Conservation (phyloP, 2,329 filamentous ascomycete species). For the Cladosporium sp. region DNA sequence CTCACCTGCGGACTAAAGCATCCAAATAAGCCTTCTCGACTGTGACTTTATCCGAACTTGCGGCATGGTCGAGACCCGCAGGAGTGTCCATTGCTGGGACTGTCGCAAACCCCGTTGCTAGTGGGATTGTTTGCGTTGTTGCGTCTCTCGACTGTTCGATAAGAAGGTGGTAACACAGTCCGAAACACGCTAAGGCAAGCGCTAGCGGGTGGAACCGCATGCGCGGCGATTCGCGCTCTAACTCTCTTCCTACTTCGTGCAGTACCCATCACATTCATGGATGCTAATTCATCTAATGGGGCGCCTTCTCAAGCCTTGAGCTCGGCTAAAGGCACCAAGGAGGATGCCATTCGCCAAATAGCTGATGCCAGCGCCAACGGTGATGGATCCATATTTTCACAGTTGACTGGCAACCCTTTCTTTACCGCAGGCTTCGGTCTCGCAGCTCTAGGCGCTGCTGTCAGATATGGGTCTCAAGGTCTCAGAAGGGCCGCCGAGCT, state of each 20-base stretch:
- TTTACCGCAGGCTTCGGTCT: slow-evolving; percentile 73
- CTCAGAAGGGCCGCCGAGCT: slow-evolving; percentile 67
- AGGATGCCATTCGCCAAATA: slow-evolving; percentile 36
- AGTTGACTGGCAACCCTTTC: slow-evolving; percentile 49
- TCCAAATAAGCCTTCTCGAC: slow-evolving; percentile 60
- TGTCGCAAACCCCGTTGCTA: background rate
- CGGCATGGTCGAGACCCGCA: background rate
- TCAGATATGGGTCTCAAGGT: slow-evolving; percentile 76
- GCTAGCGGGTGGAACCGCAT: background rate
- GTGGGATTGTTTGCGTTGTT: background rate
- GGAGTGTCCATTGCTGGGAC: background rate
- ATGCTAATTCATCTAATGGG: slow-evolving; percentile 2
- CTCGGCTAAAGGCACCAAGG: slow-evolving; percentile 13
- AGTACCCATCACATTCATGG: slow-evolving; percentile 2
- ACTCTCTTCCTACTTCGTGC: background rate
- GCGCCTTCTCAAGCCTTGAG: slow-evolving; percentile 8
- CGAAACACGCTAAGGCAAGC: background rate
- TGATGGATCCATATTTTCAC: slow-evolving; percentile 39
- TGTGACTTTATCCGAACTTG: slow-evolving; percentile 41
- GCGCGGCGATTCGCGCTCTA: background rate
- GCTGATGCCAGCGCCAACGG: slow-evolving; percentile 26
- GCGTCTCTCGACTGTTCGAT: slow-evolving; percentile 4
- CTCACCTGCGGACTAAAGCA: slow-evolving; percentile 59
- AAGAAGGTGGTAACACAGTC: background rate
- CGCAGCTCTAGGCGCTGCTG: slow-evolving; percentile 76